phyloP scores from a whole-genome alignment of 768 basidiomycete genomes.

The Boletus sensibilis region DNA sequence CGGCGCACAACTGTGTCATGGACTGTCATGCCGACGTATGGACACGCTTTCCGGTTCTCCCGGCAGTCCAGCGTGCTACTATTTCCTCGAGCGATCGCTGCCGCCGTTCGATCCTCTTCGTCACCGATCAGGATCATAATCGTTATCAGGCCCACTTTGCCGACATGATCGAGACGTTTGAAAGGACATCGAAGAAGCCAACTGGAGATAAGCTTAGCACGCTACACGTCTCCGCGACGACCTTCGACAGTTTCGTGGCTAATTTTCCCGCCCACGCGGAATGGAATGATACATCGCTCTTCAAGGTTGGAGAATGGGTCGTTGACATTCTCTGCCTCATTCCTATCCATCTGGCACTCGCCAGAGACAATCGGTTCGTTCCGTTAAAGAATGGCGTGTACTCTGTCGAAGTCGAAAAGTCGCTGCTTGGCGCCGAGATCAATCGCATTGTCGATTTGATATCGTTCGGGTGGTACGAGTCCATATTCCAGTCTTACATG shows the following conservation, averaged over 20 bases:
- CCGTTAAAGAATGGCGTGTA: constrained; percentile 58
- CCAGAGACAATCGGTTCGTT: constrained; percentile 58
- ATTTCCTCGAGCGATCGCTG: constrained; percentile 35
- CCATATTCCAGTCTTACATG: constrained; percentile 62
- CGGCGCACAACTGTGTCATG: constrained; percentile 48
- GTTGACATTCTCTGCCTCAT: constrained; percentile 60
- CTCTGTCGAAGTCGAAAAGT: constrained; percentile 48
- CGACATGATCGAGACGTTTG: constrained; percentile 46
- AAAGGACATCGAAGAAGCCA: constrained; percentile 51
- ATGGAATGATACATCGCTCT: constrained; percentile 34
- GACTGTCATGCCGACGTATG: constrained; percentile 58
- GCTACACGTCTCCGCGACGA: constrained; percentile 33
- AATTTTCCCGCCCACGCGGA: constrained; percentile 5
- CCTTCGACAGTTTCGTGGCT: constrained; percentile 27
- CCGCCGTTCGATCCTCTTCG: constrained; percentile 41
- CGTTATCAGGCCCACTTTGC: constrained; percentile 43
- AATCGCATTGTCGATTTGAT: constrained; percentile 52
- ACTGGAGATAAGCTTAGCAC: constrained; percentile 42
- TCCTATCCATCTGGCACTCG: constrained; percentile 62
- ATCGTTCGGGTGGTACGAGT: constrained; percentile 67
- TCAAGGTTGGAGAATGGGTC: constrained; percentile 58
- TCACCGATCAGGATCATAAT: constrained; percentile 37
- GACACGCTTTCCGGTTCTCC: constrained; percentile 58
- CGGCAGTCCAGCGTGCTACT: constrained; percentile 47
- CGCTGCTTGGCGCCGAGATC: constrained; percentile 58